A percentile compares a stretch with the other conserved stretches of the same genome.
These are phyloP conservation scores for Prunus mume DNA, from an alignment of 306 rosid species.

Conservation along the genomic window DNA sequence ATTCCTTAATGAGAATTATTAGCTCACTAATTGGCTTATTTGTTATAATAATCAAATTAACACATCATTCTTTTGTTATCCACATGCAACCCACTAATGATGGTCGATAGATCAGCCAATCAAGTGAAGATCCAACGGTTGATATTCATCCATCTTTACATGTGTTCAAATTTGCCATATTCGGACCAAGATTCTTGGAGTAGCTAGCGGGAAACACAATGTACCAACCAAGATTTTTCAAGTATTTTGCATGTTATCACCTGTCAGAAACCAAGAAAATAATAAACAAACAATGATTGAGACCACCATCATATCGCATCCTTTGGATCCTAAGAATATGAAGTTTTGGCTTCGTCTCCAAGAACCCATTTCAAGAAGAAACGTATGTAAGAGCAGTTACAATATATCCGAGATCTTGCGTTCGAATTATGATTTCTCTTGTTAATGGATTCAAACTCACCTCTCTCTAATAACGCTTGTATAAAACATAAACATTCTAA, in stretches of 20 bases:
- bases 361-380: constrained; percentile 22
- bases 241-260: constrained; percentile 21
- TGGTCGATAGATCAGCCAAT: constrained; percentile 17
- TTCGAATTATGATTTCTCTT: no score
- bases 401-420: no score
- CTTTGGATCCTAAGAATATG: constrained; percentile 42
- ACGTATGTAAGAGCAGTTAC: background rate
- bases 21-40: constrained; percentile 1
- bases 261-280: constrained; percentile 32
- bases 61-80: constrained; percentile 28
- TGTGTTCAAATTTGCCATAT: constrained; percentile 9
- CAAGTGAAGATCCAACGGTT: constrained; percentile 25
- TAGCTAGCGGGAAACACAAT: constrained; percentile 48
- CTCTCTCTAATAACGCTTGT: no score
- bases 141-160: constrained; percentile 3
- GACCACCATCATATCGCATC: constrained; percentile 26
- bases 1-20: background rate
- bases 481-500: background rate
- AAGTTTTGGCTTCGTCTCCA: constrained; percentile 32
- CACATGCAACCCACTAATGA: constrained; percentile 47
- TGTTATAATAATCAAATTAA: background rate
- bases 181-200: constrained; percentile 43
- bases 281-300: constrained; percentile 55
- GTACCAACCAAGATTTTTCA: constrained; percentile 33
- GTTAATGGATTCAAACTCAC: no score